Percentiles rank a stretch among this genome's conserved stretches.
Evolutionary conservation across 805 yeast genomes (phyloP).

Genomic region (Candida montana): DNA sequence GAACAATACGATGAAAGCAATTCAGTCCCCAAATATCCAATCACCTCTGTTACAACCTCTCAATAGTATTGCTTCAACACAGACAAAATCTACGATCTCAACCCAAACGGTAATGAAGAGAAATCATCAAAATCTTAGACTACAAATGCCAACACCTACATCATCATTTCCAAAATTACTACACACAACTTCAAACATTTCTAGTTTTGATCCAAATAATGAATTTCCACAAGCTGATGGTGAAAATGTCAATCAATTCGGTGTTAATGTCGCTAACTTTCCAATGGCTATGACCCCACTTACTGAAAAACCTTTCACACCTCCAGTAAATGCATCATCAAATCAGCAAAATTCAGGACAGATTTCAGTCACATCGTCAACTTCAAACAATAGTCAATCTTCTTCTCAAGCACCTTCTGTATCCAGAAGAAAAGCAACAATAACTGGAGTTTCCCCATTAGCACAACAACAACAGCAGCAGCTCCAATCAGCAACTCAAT

Average conservation of each 20-base stretch:
- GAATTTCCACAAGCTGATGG: slow-evolving; percentile 26
- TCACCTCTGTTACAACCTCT: slow-evolving; percentile 30
- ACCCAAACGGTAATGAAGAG: slow-evolving; percentile 23
- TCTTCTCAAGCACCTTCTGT: slow-evolving; percentile 1
- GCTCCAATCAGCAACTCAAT: slow-evolving; percentile 6
- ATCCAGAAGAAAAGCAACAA: slow-evolving; percentile 9
- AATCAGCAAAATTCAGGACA: no score
- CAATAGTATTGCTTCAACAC: slow-evolving; percentile 13
- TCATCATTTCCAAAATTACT: slow-evolving; percentile 26
- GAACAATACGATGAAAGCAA: slow-evolving; percentile 30
- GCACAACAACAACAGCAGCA: slow-evolving; percentile 3
- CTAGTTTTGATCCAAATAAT: slow-evolving; percentile 8
- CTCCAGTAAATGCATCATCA: slow-evolving; percentile 2
- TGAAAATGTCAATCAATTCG: slow-evolving; percentile 61
- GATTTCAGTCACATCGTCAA: neutral
- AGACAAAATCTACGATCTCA: slow-evolving; percentile 1
- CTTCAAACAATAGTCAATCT: neutral
- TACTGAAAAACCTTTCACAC: slow-evolving; percentile 44
- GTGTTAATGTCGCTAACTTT: slow-evolving; percentile 46
- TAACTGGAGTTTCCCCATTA: slow-evolving; percentile 6
- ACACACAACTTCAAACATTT: slow-evolving; percentile 31
- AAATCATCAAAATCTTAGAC: slow-evolving; percentile 50
- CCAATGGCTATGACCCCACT: slow-evolving; percentile 79
- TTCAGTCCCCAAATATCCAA: slow-evolving; percentile 19
- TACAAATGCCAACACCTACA: slow-evolving; percentile 75